A percentile compares a stretch with the other conserved stretches of the same genome.
phyloP scores from a whole-genome alignment of 1,284 basidiomycete species.

The Marasmius tenuissimus region DNA sequence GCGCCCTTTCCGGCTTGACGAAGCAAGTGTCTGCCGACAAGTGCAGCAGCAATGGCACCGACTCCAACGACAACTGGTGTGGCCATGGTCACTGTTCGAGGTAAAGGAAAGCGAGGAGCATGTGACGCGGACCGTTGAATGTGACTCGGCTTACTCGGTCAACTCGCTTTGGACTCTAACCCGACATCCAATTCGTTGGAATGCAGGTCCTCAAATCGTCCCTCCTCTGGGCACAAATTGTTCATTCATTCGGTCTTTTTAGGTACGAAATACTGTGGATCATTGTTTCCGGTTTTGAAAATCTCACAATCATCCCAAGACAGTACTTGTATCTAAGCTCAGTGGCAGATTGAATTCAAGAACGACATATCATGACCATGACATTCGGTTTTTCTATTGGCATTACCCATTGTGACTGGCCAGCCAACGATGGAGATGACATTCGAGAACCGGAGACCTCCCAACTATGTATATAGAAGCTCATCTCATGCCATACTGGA shows the following conservation, averaged over 20 bases:
- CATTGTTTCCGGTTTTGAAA: too few relatives aligned
- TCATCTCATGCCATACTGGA: slow-evolving; percentile 50
- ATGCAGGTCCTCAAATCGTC: too few relatives aligned
- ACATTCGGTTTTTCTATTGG: not conserved
- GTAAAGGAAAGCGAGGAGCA: not conserved
- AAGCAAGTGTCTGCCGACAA: slow-evolving; percentile 72
- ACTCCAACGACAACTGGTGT: slow-evolving; percentile 79
- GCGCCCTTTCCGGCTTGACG: slow-evolving; percentile 58
- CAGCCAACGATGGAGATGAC: not conserved
- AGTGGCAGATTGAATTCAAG: too few relatives aligned
- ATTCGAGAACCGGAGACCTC: not conserved
- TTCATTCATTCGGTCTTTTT: too few relatives aligned
- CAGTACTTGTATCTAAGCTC: too few relatives aligned
- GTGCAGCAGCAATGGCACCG: slow-evolving; percentile 77
- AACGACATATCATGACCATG: too few relatives aligned
- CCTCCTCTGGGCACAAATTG: too few relatives aligned
- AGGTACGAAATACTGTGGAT: too few relatives aligned
- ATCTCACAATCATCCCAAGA: too few relatives aligned
- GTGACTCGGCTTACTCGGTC: too few relatives aligned
- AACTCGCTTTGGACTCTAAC: too few relatives aligned
- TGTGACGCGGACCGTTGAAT: not conserved
- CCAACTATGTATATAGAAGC: not conserved
- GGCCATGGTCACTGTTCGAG: slow-evolving; percentile 46
- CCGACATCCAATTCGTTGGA: too few relatives aligned
- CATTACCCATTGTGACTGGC: not conserved